A percentile compares a stretch with the other conserved stretches of the same genome.
phyloP scores from a whole-genome alignment of 2,329 filamentous ascomycete genomes.

The Fusarium piperis region DNA sequence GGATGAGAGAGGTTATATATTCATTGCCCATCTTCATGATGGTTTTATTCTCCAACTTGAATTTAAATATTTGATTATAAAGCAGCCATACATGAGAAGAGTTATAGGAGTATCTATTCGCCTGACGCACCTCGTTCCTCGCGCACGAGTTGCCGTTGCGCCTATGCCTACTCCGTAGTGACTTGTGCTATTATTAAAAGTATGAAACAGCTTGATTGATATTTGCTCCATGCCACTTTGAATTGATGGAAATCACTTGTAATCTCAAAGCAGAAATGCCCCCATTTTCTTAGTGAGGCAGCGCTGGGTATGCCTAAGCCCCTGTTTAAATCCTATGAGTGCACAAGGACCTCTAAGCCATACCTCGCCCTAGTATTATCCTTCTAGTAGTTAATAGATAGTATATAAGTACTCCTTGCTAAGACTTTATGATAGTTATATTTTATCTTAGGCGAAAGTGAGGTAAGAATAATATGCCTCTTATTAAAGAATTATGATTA shows the following conservation, averaged over 20 bases:
- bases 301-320: neutral
- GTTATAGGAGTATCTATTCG: neutral
- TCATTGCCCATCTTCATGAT: neutral
- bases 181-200: neutral
- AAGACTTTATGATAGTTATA: no score
- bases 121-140: neutral
- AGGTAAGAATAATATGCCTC: no score
- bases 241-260: neutral
- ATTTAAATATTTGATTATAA: neutral
- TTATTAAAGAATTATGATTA: no score
- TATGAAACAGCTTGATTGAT: neutral
- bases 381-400: no score
- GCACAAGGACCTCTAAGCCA: no score
- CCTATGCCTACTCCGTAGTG: neutral
- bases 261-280: neutral
- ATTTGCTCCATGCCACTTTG: neutral
- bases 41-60: neutral
- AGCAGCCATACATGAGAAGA: neutral
- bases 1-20: neutral
- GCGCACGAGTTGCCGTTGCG: neutral
- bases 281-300: neutral
- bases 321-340: no score
- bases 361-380: no score
- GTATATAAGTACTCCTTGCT: no score
- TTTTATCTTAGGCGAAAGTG: no score